Evolutionary conservation across 2,329 filamentous ascomycete genomes (phyloP).

Genomic region (Fusarium sp.): DNA sequence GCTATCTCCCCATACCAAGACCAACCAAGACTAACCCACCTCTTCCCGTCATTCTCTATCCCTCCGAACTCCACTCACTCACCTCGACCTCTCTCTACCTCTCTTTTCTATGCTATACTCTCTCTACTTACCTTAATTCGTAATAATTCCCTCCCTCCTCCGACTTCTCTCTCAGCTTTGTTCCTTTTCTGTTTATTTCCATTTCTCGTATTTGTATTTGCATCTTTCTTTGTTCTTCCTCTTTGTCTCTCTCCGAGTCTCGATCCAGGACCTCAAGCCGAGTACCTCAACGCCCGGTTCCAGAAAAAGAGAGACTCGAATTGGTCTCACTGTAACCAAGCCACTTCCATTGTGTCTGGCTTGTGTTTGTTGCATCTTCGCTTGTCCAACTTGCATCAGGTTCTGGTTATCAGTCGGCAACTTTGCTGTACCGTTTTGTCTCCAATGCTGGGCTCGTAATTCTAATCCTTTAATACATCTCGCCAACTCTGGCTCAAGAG

Average conservation of each 20-base stretch:
- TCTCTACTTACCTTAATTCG: conserved; percentile 16
- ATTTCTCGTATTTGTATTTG: conserved; percentile 16
- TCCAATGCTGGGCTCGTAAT: conserved; percentile 43
- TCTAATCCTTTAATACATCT: conserved; percentile 44
- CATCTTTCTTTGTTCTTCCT: conserved; percentile 11
- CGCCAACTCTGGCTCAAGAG: conserved; percentile 26
- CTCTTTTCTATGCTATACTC: conserved; percentile 19
- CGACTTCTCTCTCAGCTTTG: conserved; percentile 5
- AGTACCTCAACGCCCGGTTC: conserved; percentile 26
- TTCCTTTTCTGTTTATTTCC: conserved; percentile 2
- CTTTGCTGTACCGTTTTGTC: conserved; percentile 32
- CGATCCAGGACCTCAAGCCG: not conserved
- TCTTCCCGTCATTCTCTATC: conserved; percentile 24
- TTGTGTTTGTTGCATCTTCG: conserved; percentile 27
- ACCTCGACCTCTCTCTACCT: not conserved
- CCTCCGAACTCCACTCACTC: not conserved
- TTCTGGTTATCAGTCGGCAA: conserved; percentile 33
- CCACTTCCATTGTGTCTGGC: conserved; percentile 27
- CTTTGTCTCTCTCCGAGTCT: conserved; percentile 16
- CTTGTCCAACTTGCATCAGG: conserved; percentile 25
- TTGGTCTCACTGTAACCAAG: conserved; percentile 32
- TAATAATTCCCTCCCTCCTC: conserved; percentile 31
- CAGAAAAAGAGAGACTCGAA: conserved; percentile 17
- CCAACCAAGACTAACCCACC: conserved; percentile 10
- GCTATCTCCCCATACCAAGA: conserved; percentile 21